These are phyloP conservation scores for Dipteronia dyeriana DNA, from an alignment of 345 rosid species.

Conservation along the genomic window DNA sequence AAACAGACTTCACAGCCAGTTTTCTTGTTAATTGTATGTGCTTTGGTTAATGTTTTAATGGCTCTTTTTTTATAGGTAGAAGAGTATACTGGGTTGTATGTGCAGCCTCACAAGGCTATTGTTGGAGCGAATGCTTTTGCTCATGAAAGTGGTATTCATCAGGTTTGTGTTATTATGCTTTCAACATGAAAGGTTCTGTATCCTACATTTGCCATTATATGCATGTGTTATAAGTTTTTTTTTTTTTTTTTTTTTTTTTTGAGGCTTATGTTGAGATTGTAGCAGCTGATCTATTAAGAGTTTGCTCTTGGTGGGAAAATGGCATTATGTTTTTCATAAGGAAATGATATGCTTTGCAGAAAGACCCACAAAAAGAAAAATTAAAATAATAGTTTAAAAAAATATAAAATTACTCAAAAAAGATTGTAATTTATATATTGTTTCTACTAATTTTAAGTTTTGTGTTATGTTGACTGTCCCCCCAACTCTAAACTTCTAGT, in stretches of 20 bases:
- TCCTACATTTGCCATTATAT: neutral
- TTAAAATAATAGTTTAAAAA: too few species aligned
- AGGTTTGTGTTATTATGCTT: conserved; percentile 45
- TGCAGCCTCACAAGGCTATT: conserved; percentile 96
- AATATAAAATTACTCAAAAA: too few species aligned
- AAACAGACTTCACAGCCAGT: neutral
- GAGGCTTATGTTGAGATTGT: neutral
- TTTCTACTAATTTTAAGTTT: too few species aligned
- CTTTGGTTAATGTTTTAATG: neutral
- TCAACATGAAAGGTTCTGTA: neutral
- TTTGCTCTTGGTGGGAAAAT: conserved; percentile 6
- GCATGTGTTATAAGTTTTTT: too few species aligned
- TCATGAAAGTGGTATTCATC: conserved; percentile 96
- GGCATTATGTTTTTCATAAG: neutral
- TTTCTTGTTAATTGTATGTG: conserved; percentile 6
- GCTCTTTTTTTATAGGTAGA: conserved; percentile 58
- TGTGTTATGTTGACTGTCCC: too few species aligned
- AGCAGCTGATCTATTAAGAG: neutral
- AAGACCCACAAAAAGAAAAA: too few species aligned
- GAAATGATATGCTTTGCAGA: too few species aligned
- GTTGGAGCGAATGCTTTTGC: conserved; percentile 98
- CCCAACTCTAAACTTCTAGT: too few species aligned
- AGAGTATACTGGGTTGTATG: conserved; percentile 82
- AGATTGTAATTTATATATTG: too few species aligned
- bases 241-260: too few species aligned